Base-by-base conservation (phyloP, 2,329 filamentous ascomycete genomes). In the Thermochaetoides dissita region DNA sequence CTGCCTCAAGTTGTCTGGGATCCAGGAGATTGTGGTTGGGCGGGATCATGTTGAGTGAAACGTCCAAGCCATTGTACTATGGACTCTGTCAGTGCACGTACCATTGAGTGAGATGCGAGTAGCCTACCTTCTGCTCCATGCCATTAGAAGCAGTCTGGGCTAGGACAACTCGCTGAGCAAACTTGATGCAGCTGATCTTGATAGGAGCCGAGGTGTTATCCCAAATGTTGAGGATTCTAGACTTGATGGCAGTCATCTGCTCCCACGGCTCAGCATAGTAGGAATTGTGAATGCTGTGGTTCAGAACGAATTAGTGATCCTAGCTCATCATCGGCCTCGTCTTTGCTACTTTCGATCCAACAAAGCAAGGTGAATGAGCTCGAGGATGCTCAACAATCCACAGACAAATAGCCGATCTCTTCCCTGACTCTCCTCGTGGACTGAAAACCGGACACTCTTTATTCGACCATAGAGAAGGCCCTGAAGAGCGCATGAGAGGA, bases 151-250 rank as follows among this genome's bases (percentile, higher is more conserved):
- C 79, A 8, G 86, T 95, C 62, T 98, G 89, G 11, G 87, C 84
- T 51, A 95, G 74, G 36, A 98, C 83, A 36, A 96, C 85, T 49
- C 85, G 79, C 65, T 98, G 89, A 33, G 86, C 81, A 61, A 98
- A 98, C 63, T 98, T 98, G 71, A 96, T 81, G 66, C 91, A 96
- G 68, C 87, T 94, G 59, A 96, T 81, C 54, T 81, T 81, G 49
- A 96, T 76, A 3, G 85, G 81, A 9, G 81, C 72, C 10, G 76
- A 66, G 11, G 84, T 80, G 36, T 69, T 74, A 53, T 95, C 89
- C 89, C 93, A 95, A 55, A 91, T 78, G 46, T 76, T 78, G 46
- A 98, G 63, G 51, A 98, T 91, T 54, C 80, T 83, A 42, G 83
- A 77, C 67, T 98, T 98, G 63, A 96, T 89, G 8, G 79, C 74